Base-by-base conservation (phyloP, 306 rosid genomes). In the Fragaria vesca region DNA sequence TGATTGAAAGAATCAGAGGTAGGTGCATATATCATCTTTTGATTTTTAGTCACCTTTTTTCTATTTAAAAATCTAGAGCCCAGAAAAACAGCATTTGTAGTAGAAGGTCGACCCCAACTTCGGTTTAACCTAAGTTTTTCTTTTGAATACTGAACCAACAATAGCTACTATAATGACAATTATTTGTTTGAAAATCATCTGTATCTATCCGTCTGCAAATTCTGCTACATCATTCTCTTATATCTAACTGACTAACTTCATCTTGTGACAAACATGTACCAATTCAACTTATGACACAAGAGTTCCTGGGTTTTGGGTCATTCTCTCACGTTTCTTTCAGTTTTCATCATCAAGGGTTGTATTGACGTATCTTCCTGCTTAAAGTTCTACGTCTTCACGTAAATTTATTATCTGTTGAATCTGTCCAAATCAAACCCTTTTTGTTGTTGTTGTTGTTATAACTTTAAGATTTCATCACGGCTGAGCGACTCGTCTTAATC, bases 261-360 rank as follows among this genome's bases (percentile, higher is more conserved):
- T 26, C 36, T 5, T 72, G 20, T 52, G 17, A 52, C 32, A 34
- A 2, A 72, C 10, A 52, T 17, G 21, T 15, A 34, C 11, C 20
- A 36, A 32, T 65, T 65, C 46, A 65, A 34, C 40, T 5, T 12
- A 77, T 80, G 71, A 80, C 85, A 16, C 75, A 36, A 28, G 78
- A 82, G 68, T 54, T 79, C 20, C 48, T 58, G 5, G 11, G 32
- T 46, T 32, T 13, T 47, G 30, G 47, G 73, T 60, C 69, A 76
- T 71, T 38, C 60, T 83, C 63, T 51, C n/a, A 76, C 12, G 43
- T 34, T 45, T 66, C 45, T 30, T 71, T 71, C 17, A 2, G 45
- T 71, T 30, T 3, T 32, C 75, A 51, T 18, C 28, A 17, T 71
- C 43, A n/a, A 11, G 55, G 40, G 10, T 17, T 12, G 20, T 36